Percentiles rank a stretch among this genome's conserved stretches.
Evolutionary conservation across 1,284 basidiomycete genomes (phyloP).

Genomic region (Rhizopogon parksii): DNA sequence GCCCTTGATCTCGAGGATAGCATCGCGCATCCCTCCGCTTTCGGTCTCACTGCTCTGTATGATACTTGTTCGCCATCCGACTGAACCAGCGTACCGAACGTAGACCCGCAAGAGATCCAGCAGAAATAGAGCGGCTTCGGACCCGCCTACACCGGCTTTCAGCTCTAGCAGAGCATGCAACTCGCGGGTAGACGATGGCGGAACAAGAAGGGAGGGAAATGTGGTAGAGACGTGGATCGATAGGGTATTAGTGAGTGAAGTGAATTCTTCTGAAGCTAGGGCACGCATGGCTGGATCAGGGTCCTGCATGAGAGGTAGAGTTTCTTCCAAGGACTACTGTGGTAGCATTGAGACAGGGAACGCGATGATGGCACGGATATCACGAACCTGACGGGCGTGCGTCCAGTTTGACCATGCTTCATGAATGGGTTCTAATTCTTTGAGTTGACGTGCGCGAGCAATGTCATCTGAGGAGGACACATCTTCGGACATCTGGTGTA

Average conservation of each 20-base stretch:
- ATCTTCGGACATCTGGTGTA: conserved; percentile 26
- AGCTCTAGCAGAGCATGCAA: conserved; percentile 84
- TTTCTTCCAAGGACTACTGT: conserved; percentile 62
- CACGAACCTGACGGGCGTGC: conserved; percentile 36
- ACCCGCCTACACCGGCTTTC: conserved; percentile 90
- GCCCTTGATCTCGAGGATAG: conserved; percentile 78
- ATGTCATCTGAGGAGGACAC: conserved; percentile 36
- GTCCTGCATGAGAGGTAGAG: conserved; percentile 59
- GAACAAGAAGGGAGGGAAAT: conserved; percentile 70
- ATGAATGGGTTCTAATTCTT: conserved; percentile 47
- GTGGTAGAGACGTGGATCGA: conserved; percentile 41
- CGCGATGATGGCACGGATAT: neutral
- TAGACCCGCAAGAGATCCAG: conserved; percentile 84
- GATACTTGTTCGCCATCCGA: conserved; percentile 44
- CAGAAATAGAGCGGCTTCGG: conserved; percentile 82
- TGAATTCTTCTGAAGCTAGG: conserved; percentile 71
- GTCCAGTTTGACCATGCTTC: conserved; percentile 46
- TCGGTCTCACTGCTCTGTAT: conserved; percentile 51
- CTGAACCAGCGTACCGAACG: conserved; percentile 52
- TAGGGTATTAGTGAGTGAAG: conserved; percentile 44
- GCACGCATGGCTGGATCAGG: conserved; percentile 71
- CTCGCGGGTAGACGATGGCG: conserved; percentile 54
- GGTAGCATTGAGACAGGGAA: conserved; percentile 10
- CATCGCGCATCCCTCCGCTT: conserved; percentile 73
- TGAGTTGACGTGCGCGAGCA: conserved; percentile 37